A percentile compares a stretch with the other conserved stretches of the same genome.
Evolutionary conservation across 192 early-diverging fungal species (phyloP).

Genomic region (Podila horticola): DNA sequence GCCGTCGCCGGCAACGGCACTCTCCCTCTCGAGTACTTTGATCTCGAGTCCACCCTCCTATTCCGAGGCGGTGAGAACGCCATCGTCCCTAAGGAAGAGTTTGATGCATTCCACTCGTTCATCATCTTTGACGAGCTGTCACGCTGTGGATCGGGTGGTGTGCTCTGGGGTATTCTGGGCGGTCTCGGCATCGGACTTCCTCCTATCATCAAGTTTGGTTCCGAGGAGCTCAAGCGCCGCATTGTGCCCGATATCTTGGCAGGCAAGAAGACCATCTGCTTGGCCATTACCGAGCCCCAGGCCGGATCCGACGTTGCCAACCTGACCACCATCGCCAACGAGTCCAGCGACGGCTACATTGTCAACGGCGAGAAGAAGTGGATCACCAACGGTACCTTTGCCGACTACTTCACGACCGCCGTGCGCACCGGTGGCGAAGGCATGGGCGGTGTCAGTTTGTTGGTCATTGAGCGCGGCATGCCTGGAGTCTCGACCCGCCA

Average conservation of each 20-base stretch:
- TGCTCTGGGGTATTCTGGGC: conserved; percentile 81
- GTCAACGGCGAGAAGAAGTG: conserved; percentile 91
- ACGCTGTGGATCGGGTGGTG: conserved; percentile 84
- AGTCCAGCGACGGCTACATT: conserved; percentile 75
- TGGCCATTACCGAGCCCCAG: conserved; percentile 83
- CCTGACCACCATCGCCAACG: conserved; percentile 71
- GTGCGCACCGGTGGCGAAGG: conserved; percentile 81
- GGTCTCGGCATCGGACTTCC: conserved; percentile 83
- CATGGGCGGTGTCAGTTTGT: conserved; percentile 80
- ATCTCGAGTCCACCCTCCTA: conserved; percentile 27
- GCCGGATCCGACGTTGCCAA: conserved; percentile 82
- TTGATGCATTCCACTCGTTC: conserved; percentile 76
- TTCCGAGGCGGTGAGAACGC: conserved; percentile 47
- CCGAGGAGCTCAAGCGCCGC: conserved; percentile 72
- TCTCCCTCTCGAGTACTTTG: conserved; percentile 34
- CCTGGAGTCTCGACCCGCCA: conserved; percentile 82
- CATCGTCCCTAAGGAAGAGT: conserved; percentile 62
- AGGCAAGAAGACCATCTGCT: conserved; percentile 84
- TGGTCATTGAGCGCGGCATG: conserved; percentile 79
- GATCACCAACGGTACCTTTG: conserved; percentile 86
- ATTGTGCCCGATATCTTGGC: conserved; percentile 71
- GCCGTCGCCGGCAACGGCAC: conserved; percentile 63
- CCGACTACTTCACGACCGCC: conserved; percentile 87
- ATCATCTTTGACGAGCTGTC: conserved; percentile 84
- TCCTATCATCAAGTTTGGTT: conserved; percentile 76